Base-by-base conservation (phyloP, 1,139 yeast genomes). In the Taiozyma sp. region DNA sequence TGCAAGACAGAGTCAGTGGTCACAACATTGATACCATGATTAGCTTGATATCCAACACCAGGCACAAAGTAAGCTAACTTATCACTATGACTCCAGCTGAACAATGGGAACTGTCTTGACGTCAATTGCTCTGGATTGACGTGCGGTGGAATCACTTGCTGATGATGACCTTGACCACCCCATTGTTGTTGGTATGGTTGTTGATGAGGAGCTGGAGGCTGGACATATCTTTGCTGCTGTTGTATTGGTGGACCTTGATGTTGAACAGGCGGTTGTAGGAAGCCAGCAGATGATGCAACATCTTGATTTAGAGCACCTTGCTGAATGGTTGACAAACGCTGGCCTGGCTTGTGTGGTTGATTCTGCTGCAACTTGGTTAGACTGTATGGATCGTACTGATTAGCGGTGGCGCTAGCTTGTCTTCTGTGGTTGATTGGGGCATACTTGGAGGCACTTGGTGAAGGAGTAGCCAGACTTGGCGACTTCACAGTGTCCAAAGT, bases 51-150 rank as follows among this genome's bases (percentile, higher is more conserved):
- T 1, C 51, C 50, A n/a, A 51, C 52, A 14, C 72, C 61, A 7
- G 87, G 83, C 39, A 80, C 61, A 48, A 75, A 72, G 40, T 72
- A 70, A 1, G 76, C 75, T 22, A 78, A 65, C 48, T 71, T 76
- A 12, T 73, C 72, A 7, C 78, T 71, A 40, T 73, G 70, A 46
- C 88, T 79, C 88, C 96, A 91, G 51, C 79, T 74, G 65, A 90
- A 87, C 38, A 91, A 67, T 0, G 96, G 96, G 66, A 87, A 87
- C 65, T 89, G 96, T 52, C 88, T 73, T 14, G 57, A 51, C 38
- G 60, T 48, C 28, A 70, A 56, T 27, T 65, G 61, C 48, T 74
- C 75, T 16, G 61, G 55, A n/a, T 52, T 44, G 10, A 23, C 39
- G 28, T 28, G 14, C 3, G 45, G 32, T 22, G 30, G 23, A 44